phyloP scores from a whole-genome alignment of 805 yeast genomes.

The Ascoidea tarda region DNA sequence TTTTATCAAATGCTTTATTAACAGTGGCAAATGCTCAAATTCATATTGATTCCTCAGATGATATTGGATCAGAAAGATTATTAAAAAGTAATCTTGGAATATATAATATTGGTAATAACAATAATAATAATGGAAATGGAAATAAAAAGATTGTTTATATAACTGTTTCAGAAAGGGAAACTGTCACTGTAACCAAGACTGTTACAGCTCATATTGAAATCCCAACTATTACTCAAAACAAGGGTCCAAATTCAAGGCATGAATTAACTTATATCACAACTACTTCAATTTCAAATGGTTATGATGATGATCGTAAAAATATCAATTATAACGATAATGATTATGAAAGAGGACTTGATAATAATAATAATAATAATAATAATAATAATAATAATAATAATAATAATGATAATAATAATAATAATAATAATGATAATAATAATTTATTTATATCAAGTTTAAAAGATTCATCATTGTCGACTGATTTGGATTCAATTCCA shows the following conservation, averaged over 20 bases:
- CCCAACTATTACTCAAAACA: too few relatives aligned
- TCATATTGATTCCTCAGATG: neutral
- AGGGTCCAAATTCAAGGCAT: too few relatives aligned
- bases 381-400: constrained; percentile 11
- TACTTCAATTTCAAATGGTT: neutral
- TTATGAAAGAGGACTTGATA: neutral
- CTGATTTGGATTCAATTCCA: too few relatives aligned
- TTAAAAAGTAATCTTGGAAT: too few relatives aligned
- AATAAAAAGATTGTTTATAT: neutral
- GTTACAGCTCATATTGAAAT: neutral
- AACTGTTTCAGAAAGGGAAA: neutral
- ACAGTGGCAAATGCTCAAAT: neutral
- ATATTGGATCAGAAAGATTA: neutral
- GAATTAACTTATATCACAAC: too few relatives aligned
- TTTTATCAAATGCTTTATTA: neutral
- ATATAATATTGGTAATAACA: neutral
- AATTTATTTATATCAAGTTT: neutral
- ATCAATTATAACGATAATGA: too few relatives aligned
- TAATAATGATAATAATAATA: neutral
- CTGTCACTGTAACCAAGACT: neutral
- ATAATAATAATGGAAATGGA: neutral
- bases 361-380: neutral
- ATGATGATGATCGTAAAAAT: neutral
- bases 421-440: neutral
- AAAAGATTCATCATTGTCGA: too few relatives aligned